Evolutionary conservation across 345 rosid species (phyloP).

Genomic region (Iberis pinnata): DNA sequence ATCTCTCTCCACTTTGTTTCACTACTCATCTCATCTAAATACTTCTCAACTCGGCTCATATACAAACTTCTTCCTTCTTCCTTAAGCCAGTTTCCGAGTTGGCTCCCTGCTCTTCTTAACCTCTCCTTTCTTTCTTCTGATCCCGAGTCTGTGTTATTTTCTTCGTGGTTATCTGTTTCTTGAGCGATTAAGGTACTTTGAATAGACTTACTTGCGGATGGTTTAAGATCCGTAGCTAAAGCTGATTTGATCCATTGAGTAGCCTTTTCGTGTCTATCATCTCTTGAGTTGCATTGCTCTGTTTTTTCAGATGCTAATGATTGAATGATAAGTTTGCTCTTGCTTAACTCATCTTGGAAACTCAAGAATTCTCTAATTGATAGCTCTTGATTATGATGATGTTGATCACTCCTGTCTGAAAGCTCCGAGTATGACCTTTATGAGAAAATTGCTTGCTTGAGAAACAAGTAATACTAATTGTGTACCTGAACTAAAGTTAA

Average conservation of each 20-base stretch:
- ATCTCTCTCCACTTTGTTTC: constrained; percentile 25
- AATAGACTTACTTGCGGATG: constrained; percentile 12
- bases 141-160: constrained; percentile 14
- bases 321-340: constrained; percentile 38
- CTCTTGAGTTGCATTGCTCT: constrained; percentile 22
- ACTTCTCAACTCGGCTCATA: constrained; percentile 46
- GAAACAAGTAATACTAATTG: constrained; percentile 1
- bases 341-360: constrained; percentile 50
- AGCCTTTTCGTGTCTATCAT: constrained; percentile 47
- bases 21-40: constrained; percentile 39
- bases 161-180: constrained; percentile 10
- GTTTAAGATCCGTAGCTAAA: constrained; percentile 46
- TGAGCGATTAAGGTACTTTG: constrained; percentile 7
- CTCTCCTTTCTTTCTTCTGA: constrained; percentile 36
- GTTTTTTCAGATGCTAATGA: constrained; percentile 30
- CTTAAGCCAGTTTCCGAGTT: constrained; percentile 39
- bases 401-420: constrained; percentile 28
- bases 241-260: constrained; percentile 53
- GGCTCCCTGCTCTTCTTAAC: constrained; percentile 22
- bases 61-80: constrained; percentile 46
- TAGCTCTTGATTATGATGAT: constrained; percentile 30
- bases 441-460: neutral
- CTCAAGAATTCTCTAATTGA: constrained; percentile 43
- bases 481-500: neutral
- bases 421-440: constrained; percentile 56